Percentiles rank a stretch among this genome's conserved stretches.
Conservation (phyloP, 768 basidiomycete genomes). For the Chalciporus sphaerocephalus region DNA sequence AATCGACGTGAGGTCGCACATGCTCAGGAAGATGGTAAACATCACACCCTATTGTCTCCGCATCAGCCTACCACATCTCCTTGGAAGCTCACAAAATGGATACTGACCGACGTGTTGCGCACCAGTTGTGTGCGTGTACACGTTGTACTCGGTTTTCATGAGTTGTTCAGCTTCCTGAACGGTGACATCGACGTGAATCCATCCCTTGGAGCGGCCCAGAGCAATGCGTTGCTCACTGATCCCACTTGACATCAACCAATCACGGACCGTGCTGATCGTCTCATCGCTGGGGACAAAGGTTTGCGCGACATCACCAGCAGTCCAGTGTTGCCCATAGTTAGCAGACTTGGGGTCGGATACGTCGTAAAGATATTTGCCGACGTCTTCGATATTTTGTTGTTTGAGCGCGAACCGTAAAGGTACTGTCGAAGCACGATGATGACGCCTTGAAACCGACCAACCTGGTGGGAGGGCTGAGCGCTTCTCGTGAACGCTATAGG, state of each 20-base stretch:
- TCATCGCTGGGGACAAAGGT: conserved; percentile 26
- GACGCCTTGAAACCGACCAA: conserved; percentile 38
- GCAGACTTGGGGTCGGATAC: conserved; percentile 34
- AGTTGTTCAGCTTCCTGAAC: conserved; percentile 31
- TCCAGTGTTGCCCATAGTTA: conserved; percentile 32
- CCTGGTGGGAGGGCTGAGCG: conserved; percentile 30
- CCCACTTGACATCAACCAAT: conserved; percentile 28
- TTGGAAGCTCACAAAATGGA: too few relatives aligned
- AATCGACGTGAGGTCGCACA: conserved; percentile 31
- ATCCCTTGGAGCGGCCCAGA: conserved; percentile 17
- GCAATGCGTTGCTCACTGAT: conserved; percentile 20
- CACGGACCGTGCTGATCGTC: conserved; percentile 19
- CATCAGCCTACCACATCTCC: too few relatives aligned
- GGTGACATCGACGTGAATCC: conserved; percentile 27
- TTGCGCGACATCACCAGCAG: conserved; percentile 24
- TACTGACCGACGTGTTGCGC: conserved; percentile 26
- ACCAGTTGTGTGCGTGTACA: conserved; percentile 28
- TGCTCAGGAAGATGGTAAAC: conserved; percentile 31
- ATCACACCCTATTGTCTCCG: too few relatives aligned
- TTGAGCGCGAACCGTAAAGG: conserved; percentile 31
- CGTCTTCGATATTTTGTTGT: conserved; percentile 27
- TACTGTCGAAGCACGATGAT: conserved; percentile 27
- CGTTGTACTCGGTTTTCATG: conserved; percentile 31
- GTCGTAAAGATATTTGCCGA: conserved; percentile 25
- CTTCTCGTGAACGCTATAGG: conserved; percentile 38